Base-by-base conservation (phyloP, 768 basidiomycete species). In the Phaeotremella fagi region DNA sequence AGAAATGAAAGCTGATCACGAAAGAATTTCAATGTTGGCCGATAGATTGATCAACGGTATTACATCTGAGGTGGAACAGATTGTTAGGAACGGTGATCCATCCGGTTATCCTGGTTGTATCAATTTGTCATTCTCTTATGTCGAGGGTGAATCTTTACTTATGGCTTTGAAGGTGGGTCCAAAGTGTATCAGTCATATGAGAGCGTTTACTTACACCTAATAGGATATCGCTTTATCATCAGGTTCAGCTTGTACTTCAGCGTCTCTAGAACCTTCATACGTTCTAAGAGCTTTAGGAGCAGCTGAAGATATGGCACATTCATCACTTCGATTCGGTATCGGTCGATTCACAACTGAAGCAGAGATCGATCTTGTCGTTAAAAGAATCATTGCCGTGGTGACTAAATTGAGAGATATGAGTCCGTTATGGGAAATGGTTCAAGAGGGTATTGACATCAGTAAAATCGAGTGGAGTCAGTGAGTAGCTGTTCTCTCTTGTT, bases 341-440 rank as follows among this genome's bases (percentile, higher is more conserved):
- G 95, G 95, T 23, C 84, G 95, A 20, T 99, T 99, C 76, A 98
- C 94, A 16, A 99, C 95, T 1, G 91, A 97, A 72, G 88, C 85
- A 3, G 95, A 99, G 77, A 81, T 99, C 53, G 95, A 99, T 73
- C 90, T 88, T 61, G 94, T 99, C 45, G 81, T 92, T 33, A 80
- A 82, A 60, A 85, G 89, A 67, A 90, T 98, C 48, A 83, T 92
- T 18, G 79, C 80, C 26, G 87, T 87, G n/a, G 95, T 98, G 12
- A 82, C 84, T 45, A 82, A 81, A 59, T 80, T 99, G 59, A 83
- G 94, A 46, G 94, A 99, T 56, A 90, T 99, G 89, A 92, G 90
- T 69, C 95, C 95, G 28, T 76, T 99, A 49, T 99, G 94, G 94
- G 95, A 99, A 78, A 97, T 99, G 92, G 92, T 98, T 15, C 90